Conservation (phyloP, 345 rosid species). For the Psidium guajava region DNA sequence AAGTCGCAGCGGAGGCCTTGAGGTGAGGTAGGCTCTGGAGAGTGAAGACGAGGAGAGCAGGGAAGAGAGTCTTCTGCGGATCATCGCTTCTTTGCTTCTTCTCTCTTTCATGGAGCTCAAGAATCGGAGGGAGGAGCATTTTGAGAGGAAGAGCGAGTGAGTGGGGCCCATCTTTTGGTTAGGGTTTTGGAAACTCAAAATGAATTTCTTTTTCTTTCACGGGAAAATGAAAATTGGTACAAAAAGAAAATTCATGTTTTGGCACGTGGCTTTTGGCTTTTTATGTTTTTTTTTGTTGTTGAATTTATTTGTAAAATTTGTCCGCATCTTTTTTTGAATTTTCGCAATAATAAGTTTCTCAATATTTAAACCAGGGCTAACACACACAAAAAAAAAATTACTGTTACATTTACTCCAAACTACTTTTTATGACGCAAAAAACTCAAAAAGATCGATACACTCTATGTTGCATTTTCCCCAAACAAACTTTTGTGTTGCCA, state of each 20-base stretch:
- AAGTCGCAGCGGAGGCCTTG: conserved; percentile 6
- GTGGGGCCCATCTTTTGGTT: neutral
- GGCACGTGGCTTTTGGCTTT: neutral
- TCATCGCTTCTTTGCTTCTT: neutral
- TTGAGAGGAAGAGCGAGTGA: neutral
- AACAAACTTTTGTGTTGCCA: too few relatives aligned
- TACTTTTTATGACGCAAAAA: too few relatives aligned
- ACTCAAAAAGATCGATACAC: too few relatives aligned
- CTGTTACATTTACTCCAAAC: too few relatives aligned
- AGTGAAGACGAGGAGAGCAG: conserved; percentile 23
- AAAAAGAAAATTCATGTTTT: too few relatives aligned
- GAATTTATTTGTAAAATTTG: neutral
- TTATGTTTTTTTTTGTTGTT: neutral
- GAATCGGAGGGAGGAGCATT: neutral
- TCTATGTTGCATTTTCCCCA: too few relatives aligned
- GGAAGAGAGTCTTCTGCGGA: conserved; percentile 40
- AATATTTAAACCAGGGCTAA: too few relatives aligned
- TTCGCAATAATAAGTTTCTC: neutral
- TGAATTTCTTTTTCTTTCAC: neutral
- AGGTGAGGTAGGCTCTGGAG: conserved; percentile 3
- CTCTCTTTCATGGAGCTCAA: neutral
- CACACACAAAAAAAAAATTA: too few relatives aligned
- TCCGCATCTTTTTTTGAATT: too few relatives aligned
- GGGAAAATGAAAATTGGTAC: too few relatives aligned
- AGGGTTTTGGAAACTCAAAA: neutral